Evolutionary conservation across 2,329 filamentous ascomycete genomes (phyloP), one percentile per base, ranked within the genome.

Genomic region (Aspergillus sp.): DNA sequence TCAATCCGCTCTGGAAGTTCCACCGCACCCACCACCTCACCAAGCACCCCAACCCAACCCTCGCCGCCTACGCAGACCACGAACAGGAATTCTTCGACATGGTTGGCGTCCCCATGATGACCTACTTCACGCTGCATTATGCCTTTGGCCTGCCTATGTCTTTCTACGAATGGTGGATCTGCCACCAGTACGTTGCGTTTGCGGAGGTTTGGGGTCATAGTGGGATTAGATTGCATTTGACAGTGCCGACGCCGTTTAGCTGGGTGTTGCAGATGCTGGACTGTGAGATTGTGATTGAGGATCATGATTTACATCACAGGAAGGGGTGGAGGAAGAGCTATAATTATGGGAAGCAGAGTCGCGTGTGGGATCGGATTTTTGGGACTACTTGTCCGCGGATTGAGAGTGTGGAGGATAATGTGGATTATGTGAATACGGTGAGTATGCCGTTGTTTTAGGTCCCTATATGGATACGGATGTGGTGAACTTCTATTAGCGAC

Each of bases 1-100:
- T 45, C 10, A 20, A 32, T 20, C 12, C 17, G 17, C 32, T 45
- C 32, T 45, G 43, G 43, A 37, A 45, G 19, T 45, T 7, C 33
- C 43, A 45, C 32, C 43, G 32, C 43, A 45, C 43, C 19, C 43
- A 45, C 32, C 43, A 45, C 15, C 43, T 45, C 19, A 45, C 43
- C 17, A 45, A 45, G 13, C 43, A 45, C 15, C 43, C 43, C 17
- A 45, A 45, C 43, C 43, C 43, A 3, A 32, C 37, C 7, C 43
- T 45, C 19, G 10, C 43, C 32, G 43, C 43, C 13, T 45, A 45
- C 22, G 43, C 43, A 35, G 43, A 45, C 32, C 43, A 45, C 17
- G 30, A 38, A 32, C 43, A 45, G 23, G 43, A 45, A 25, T 45
- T 45, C 19, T 45, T 45, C 20, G 43, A 45, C 30, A 45, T 45